phyloP scores from a whole-genome alignment of 176 grass and related monocot species.

The Triticum monococcum region DNA sequence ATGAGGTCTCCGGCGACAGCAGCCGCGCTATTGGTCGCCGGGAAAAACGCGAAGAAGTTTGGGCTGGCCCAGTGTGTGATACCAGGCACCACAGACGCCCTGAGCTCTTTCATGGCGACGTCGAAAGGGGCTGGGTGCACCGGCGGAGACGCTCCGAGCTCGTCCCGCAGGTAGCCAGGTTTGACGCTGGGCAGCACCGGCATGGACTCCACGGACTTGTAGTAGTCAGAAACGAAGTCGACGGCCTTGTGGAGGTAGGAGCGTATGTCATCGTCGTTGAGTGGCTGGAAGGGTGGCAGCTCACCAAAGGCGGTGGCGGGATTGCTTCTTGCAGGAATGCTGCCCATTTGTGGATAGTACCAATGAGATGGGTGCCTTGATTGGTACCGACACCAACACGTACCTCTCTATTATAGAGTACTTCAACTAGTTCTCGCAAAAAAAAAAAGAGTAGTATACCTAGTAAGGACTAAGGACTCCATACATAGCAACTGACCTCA shows the following conservation, averaged over 20 bases:
- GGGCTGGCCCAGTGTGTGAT: slow-evolving; percentile 9
- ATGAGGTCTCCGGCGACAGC: neutral
- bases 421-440: too few relatives aligned
- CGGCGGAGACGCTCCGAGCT: neutral
- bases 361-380: too few relatives aligned
- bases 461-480: too few relatives aligned
- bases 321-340: too few relatives aligned
- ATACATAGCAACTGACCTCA: too few relatives aligned
- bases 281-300: neutral
- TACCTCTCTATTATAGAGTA: too few relatives aligned
- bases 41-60: slow-evolving; percentile 3
- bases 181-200: neutral
- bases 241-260: slow-evolving; percentile 10
- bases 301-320: neutral
- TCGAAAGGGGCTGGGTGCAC: neutral
- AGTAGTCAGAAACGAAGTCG: slow-evolving; percentile 6
- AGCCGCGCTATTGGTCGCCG: neutral
- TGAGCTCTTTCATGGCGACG: slow-evolving; percentile 9
- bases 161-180: neutral
- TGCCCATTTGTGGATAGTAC: too few relatives aligned
- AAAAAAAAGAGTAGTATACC: too few relatives aligned
- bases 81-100: neutral
- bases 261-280: neutral
- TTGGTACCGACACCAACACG: too few relatives aligned
- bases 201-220: neutral